These are phyloP conservation scores for Calonectria hongkongensis DNA, from an alignment of 2,329 filamentous ascomycete genomes.

Conservation along the genomic window DNA sequence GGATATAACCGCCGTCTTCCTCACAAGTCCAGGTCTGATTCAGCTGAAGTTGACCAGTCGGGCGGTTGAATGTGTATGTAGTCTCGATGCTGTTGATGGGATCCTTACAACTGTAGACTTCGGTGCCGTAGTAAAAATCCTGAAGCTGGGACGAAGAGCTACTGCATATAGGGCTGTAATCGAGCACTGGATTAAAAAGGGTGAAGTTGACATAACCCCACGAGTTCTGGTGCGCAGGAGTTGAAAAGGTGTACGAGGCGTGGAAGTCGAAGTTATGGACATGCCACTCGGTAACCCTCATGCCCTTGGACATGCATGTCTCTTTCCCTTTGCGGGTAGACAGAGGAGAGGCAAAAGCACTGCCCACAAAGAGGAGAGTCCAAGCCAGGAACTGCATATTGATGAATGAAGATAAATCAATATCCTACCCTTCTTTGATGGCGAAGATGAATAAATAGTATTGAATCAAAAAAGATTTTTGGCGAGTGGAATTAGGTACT, in stretches of 20 bases:
- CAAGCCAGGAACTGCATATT: background rate
- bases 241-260: constrained; percentile 28
- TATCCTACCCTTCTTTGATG: too few relatives aligned
- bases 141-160: constrained; percentile 24
- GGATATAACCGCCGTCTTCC: constrained; percentile 18
- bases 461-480: background rate
- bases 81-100: background rate
- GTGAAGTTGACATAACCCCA: constrained; percentile 35
- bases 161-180: constrained; percentile 28
- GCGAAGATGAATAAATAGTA: background rate
- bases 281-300: background rate
- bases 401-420: background rate
- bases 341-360: background rate
- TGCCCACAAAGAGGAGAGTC: background rate
- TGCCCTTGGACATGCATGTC: constrained; percentile 19
- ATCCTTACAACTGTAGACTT: constrained; percentile 12
- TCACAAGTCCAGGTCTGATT: constrained; percentile 31
- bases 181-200: constrained; percentile 12
- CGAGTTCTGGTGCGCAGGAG: constrained; percentile 23
- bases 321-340: background rate
- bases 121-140: constrained; percentile 30
- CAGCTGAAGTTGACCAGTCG: constrained; percentile 19
- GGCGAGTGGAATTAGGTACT: background rate
- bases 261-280: constrained; percentile 33
- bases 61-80: constrained; percentile 21